These are phyloP conservation scores for Tolypocladium tropicale DNA, from an alignment of 2,329 filamentous ascomycete species.

Conservation along the genomic window DNA sequence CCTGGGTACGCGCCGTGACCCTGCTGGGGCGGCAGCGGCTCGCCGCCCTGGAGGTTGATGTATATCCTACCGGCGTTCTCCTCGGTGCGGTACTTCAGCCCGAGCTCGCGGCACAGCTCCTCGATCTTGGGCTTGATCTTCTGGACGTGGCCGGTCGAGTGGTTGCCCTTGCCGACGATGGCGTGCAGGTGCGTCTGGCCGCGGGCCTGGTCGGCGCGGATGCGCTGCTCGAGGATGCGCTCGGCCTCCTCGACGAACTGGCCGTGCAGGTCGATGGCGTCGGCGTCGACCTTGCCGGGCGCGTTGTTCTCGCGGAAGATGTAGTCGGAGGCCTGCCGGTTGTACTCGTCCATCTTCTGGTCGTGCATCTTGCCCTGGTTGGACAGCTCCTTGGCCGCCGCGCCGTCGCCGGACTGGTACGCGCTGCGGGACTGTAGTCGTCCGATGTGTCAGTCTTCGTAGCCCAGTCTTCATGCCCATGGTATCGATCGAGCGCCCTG, in stretches of 20 bases:
- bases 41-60: conserved; percentile 70
- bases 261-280: conserved; percentile 91
- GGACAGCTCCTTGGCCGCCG: conserved; percentile 69
- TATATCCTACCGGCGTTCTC: conserved; percentile 85
- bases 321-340: conserved; percentile 81
- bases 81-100: conserved; percentile 75
- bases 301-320: conserved; percentile 97
- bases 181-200: conserved; percentile 82
- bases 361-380: conserved; percentile 80
- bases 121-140: conserved; percentile 96
- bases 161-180: conserved; percentile 93
- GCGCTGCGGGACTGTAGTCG: conserved; percentile 58
- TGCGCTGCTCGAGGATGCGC: conserved; percentile 76
- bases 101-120: conserved; percentile 71
- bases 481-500: too few species aligned
- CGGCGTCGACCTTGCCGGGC: conserved; percentile 57
- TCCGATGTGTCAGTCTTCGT: neutral
- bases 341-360: conserved; percentile 76
- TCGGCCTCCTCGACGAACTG: conserved; percentile 93
- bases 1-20: conserved; percentile 20
- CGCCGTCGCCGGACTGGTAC: conserved; percentile 75
- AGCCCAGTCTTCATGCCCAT: too few species aligned
- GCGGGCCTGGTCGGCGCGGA: conserved; percentile 61
- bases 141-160: conserved; percentile 70
- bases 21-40: conserved; percentile 39